These are phyloP conservation scores for Hawksworthiomyces lignivorus DNA, from an alignment of 2,329 filamentous ascomycete species.

Conservation along the genomic window DNA sequence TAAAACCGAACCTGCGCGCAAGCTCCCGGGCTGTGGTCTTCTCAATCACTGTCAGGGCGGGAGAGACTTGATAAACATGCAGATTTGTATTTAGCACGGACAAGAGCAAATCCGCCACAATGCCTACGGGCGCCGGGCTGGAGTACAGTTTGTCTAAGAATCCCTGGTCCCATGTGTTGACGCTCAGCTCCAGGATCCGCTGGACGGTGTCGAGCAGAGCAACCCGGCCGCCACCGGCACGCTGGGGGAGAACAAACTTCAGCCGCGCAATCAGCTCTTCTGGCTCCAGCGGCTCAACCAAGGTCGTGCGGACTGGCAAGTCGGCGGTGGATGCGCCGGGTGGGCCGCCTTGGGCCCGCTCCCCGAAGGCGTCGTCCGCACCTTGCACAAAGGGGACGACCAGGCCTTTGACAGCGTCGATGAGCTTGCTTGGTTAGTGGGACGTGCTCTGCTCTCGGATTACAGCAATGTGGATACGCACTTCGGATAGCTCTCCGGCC, in stretches of 20 bases:
- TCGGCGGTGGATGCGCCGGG: constrained; percentile 29
- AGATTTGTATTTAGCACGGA: constrained; percentile 86
- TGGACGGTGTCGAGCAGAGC: constrained; percentile 66
- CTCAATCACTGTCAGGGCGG: constrained; percentile 78
- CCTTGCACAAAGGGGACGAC: constrained; percentile 63
- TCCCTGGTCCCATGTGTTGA: constrained; percentile 98
- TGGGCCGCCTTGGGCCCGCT: constrained; percentile 46
- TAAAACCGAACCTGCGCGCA: constrained; percentile 70
- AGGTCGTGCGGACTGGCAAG: constrained; percentile 41
- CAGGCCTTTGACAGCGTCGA: constrained; percentile 58
- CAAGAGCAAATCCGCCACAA: constrained; percentile 77
- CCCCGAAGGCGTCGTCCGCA: constrained; percentile 56
- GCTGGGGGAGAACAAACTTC: constrained; percentile 49
- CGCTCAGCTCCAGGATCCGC: constrained; percentile 71
- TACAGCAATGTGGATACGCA: constrained; percentile 13
- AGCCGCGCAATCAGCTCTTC: constrained; percentile 48
- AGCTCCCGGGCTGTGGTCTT: constrained; percentile 70
- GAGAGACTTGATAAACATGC: constrained; percentile 91
- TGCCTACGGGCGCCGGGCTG: constrained; percentile 78
- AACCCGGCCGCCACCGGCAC: constrained; percentile 54
- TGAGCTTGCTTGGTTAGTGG: constrained; percentile 42
- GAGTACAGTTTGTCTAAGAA: constrained; percentile 94
- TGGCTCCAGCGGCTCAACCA: constrained; percentile 57
- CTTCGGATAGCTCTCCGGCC: constrained; percentile 24
- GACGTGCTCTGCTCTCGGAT: not conserved